phyloP scores from a whole-genome alignment of 768 basidiomycete species.

The Mycena latifolia region DNA sequence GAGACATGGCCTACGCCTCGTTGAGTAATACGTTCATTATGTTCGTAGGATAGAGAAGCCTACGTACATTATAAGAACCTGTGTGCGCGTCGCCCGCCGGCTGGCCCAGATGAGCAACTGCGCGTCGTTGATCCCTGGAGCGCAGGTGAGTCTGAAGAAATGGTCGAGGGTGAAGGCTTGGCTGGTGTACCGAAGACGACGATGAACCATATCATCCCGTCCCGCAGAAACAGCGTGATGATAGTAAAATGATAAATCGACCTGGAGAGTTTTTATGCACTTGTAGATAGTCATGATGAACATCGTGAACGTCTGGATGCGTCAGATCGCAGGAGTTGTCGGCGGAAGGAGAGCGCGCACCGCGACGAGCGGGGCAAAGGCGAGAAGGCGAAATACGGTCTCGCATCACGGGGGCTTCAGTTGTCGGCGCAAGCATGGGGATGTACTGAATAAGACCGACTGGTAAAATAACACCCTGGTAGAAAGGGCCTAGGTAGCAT shows the following conservation, averaged over 20 bases:
- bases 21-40: not conserved
- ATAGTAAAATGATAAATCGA: not conserved
- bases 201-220: slow-evolving; percentile 5
- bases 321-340: too few species aligned
- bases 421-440: not conserved
- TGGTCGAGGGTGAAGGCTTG: not conserved
- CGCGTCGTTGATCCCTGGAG: slow-evolving; percentile 2
- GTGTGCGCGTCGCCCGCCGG: slow-evolving; percentile 13
- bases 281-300: slow-evolving; percentile 17
- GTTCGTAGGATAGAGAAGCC: too few species aligned
- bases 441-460: not conserved
- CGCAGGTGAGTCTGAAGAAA: not conserved
- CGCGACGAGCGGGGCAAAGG: slow-evolving; percentile 10
- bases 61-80: slow-evolving; percentile 11
- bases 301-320: slow-evolving; percentile 6
- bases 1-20: not conserved
- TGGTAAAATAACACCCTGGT: slow-evolving; percentile 24
- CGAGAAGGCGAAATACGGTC: slow-evolving; percentile 21
- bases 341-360: not conserved
- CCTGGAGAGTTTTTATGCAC: not conserved
- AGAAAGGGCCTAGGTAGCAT: not conserved
- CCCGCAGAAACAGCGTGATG: slow-evolving; percentile 5
- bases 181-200: slow-evolving; percentile 1
- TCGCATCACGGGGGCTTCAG: slow-evolving; percentile 4
- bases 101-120: slow-evolving; percentile 19